A percentile compares a stretch with the other conserved stretches of the same genome.
These are phyloP conservation scores for Blastocystis sp. DNA, from an alignment of 352 stramenopile genomes.

Conservation along the genomic window DNA sequence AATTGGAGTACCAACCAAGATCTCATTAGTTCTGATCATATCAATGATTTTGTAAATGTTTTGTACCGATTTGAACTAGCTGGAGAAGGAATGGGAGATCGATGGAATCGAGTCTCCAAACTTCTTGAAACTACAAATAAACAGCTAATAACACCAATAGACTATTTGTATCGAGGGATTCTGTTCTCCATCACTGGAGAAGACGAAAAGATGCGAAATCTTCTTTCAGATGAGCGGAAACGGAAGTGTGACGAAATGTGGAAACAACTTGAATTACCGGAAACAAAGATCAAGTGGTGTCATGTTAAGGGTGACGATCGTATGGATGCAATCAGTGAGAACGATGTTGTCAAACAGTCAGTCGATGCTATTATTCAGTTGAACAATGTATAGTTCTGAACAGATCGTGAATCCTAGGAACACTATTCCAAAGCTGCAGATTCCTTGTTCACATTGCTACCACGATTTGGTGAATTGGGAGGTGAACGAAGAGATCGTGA, in stretches of 20 bases:
- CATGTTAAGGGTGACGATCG: conserved; percentile 24
- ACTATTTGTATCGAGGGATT: background rate
- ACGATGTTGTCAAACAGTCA: background rate
- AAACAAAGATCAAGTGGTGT: conserved; percentile 34
- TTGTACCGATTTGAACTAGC: conserved; percentile 9
- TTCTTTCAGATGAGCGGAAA: background rate
- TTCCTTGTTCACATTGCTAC: background rate
- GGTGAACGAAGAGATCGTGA: background rate
- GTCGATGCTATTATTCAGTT: conserved; percentile 5
- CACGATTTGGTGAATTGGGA: background rate
- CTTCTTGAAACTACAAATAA: background rate
- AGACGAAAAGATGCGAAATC: background rate
- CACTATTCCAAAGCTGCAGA: background rate
- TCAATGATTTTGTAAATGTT: conserved; percentile 24
- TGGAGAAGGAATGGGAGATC: conserved; percentile 43
- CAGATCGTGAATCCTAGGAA: background rate
- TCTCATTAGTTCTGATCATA: background rate
- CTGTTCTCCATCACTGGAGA: conserved; percentile 22
- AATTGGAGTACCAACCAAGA: background rate
- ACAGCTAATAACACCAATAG: background rate
- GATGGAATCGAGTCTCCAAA: background rate
- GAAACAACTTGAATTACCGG: background rate
- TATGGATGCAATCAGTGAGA: background rate
- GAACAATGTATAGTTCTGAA: background rate
- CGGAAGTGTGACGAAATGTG: background rate